Base-by-base conservation (phyloP, 768 basidiomycete species). In the Pisolithus albus region DNA sequence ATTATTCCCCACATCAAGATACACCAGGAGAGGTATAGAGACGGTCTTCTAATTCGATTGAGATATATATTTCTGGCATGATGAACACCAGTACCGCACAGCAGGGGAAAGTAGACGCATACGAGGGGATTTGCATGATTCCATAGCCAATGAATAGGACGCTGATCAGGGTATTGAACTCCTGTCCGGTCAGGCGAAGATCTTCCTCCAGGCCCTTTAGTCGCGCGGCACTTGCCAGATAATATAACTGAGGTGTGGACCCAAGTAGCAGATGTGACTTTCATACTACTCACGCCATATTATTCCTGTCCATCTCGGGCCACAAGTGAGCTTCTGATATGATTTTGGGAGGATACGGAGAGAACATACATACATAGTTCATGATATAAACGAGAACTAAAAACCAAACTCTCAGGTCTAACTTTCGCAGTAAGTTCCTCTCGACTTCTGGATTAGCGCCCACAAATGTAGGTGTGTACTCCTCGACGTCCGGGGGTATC, bases 111-210 rank as follows among this genome's bases (percentile, higher is more conserved):
- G 34, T 7, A 45, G n/a, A 38, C 59, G 66, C 81, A 60, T 55
- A 83, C 80, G 82, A 84, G 19, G 84, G 84, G 49, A 84, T 75
- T 62, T 88, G 86, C 82, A 85, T 87, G 23, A 85, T 65, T 52
- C 82, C 81, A 59, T 87, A 88, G 24, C 83, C 83, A 41, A 83
- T 74, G 57, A 83, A 84, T 46, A 84, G 73, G 54, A 85, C 77
- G 24, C 83, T 81, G 19, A 88, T 68, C 15, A 88, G 64, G 0
- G 84, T 84, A 9, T 82, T 76, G 60, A 86, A 89, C 58, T 87
- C 72, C 51, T 72, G 67, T 16, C 77, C 81, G 48, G 75, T 69
- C 30, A 88, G 74, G 23, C 76, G 64, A 13, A 88, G 72, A 62
- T 87, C 86, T 51, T 72, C 68, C 61, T 86, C 83, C 51, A 88